Percentiles rank a stretch among this genome's conserved stretches.
Conservation (phyloP, 805 yeast genomes). For the Wickerhamiella parazyma region DNA sequence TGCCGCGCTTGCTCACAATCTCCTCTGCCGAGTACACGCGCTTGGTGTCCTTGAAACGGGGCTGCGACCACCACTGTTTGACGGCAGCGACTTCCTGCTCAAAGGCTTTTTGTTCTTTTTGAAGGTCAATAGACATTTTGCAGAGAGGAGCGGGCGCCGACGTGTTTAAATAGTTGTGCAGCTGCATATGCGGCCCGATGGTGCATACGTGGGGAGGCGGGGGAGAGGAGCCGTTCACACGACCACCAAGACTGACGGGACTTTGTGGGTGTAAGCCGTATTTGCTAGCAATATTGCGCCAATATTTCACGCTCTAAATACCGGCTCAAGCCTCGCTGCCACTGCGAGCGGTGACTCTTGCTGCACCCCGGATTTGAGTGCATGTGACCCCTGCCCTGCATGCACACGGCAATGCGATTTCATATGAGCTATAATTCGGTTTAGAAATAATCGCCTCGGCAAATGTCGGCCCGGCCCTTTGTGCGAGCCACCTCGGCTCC, state of each 20-base stretch:
- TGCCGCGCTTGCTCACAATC: slow-evolving; percentile 79
- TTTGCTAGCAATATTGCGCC: no score
- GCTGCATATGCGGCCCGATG: slow-evolving; percentile 3
- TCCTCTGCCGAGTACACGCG: slow-evolving; percentile 82
- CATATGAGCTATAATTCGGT: no score
- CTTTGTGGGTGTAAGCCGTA: no score
- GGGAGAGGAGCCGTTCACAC: no score
- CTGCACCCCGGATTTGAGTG: slow-evolving; percentile 4
- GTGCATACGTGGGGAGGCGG: no score
- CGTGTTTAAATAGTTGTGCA: background rate
- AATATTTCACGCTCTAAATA: no score
- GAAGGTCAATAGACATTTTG: slow-evolving; percentile 32
- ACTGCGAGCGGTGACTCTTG: background rate
- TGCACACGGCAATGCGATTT: no score
- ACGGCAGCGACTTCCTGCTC: slow-evolving; percentile 59
- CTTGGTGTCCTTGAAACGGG: slow-evolving; percentile 81
- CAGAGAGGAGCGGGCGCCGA: background rate
- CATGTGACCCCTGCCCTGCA: background rate
- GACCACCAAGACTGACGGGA: no score
- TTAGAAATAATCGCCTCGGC: no score
- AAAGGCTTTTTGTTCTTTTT: slow-evolving; percentile 50
- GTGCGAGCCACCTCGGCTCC: no score
- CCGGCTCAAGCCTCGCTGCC: background rate
- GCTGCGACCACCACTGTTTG: slow-evolving; percentile 82
- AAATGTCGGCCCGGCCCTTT: no score